Percentiles rank a stretch among this genome's conserved stretches.
Conservation (phyloP, 192 early-diverging fungal genomes). For the Thoreauomyces humboldtii region DNA sequence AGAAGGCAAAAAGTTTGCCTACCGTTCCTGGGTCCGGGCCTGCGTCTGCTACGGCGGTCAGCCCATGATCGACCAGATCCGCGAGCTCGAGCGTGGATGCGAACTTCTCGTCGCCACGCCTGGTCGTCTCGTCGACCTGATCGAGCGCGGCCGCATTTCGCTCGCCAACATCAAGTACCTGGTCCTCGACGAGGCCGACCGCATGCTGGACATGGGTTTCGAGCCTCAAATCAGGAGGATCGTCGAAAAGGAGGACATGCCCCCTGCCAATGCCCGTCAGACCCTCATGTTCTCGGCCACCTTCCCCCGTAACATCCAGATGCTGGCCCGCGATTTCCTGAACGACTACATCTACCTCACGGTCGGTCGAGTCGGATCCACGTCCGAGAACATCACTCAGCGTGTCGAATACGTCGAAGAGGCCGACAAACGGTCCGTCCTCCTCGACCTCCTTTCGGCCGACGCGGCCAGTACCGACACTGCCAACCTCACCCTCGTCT, state of each 20-base stretch:
- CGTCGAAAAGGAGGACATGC: slow-evolving; percentile 74
- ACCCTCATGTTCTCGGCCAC: slow-evolving; percentile 99
- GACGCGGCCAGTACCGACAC: slow-evolving; percentile 39
- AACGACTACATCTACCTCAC: slow-evolving; percentile 72
- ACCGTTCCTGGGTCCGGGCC: slow-evolving; percentile 83
- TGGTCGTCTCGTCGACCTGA: slow-evolving; percentile 86
- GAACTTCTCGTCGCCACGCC: slow-evolving; percentile 93
- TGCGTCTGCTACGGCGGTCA: slow-evolving; percentile 95
- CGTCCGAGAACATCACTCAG: slow-evolving; percentile 95
- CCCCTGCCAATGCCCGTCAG: slow-evolving; percentile 58
- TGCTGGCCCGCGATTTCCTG: slow-evolving; percentile 90
- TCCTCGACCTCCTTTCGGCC: slow-evolving; percentile 72
- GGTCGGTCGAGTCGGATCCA: slow-evolving; percentile 90
- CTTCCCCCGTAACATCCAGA: slow-evolving; percentile 89
- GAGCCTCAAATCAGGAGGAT: slow-evolving; percentile 89
- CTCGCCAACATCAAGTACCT: slow-evolving; percentile 72
- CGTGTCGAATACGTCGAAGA: slow-evolving; percentile 91
- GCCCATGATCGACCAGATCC: slow-evolving; percentile 83
- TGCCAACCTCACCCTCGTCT: slow-evolving; percentile 81
- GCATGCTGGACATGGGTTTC: slow-evolving; percentile 95
- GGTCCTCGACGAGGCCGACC: slow-evolving; percentile 58
- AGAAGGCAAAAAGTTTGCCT: slow-evolving; percentile 70
- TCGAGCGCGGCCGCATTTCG: slow-evolving; percentile 76
- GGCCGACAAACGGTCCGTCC: slow-evolving; percentile 85
- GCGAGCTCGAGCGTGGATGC: slow-evolving; percentile 88